Conservation (phyloP, 2,329 filamentous ascomycete species). For the Claviceps africana region DNA sequence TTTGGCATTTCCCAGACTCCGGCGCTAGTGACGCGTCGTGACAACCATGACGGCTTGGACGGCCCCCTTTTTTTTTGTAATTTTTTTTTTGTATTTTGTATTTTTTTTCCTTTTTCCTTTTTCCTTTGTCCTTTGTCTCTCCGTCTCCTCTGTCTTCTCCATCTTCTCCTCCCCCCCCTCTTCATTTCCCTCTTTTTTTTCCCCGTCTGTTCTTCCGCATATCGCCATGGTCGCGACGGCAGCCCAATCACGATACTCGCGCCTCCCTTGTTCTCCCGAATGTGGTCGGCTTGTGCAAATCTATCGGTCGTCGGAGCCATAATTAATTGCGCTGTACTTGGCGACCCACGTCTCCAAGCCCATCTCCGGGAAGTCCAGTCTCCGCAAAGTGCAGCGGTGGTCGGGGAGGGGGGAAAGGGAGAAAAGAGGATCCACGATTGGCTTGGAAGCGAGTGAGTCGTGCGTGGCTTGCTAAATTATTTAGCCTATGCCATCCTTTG, state of each 20-base stretch:
- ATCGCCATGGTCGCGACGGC: no score
- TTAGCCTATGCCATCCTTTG: not conserved
- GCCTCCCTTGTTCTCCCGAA: not conserved
- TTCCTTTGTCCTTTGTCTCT: no score
- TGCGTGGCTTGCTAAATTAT: not conserved
- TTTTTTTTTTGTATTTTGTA: no score
- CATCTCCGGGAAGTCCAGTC: no score
- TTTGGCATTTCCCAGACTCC: not conserved
- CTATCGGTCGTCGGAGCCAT: not conserved
- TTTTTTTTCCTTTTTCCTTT: no score
- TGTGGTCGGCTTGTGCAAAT: not conserved
- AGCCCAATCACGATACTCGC: not conserved
- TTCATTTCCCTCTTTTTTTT: no score
- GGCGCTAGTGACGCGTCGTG: not conserved
- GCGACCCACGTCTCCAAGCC: not conserved
- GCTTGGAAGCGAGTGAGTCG: not conserved
- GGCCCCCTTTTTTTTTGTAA: not conserved
- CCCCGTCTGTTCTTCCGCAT: no score
- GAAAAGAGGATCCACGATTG: not conserved
- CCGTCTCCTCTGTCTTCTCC: no score
- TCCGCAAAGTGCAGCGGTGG: no score
- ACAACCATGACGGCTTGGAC: not conserved
- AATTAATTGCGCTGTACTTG: not conserved
- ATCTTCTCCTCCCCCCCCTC: no score
- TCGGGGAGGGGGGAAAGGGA: not conserved